Base-by-base conservation (phyloP, 1,284 basidiomycete genomes). In the Malassezia obtusa region DNA sequence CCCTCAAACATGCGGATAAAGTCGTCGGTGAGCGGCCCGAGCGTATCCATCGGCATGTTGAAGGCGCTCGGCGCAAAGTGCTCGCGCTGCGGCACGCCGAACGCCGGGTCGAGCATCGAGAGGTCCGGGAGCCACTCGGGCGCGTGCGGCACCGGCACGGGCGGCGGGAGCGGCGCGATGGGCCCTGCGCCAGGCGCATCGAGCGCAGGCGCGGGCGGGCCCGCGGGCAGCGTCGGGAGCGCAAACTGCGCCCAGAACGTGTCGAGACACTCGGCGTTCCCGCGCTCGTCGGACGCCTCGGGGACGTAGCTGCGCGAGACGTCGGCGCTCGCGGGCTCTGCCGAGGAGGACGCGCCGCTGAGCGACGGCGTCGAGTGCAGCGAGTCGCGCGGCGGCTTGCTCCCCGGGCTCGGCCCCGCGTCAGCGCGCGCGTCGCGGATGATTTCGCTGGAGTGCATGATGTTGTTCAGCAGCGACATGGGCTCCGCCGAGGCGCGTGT, bases 191-290 rank as follows among this genome's bases (percentile, higher is more conserved):
- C 7, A 6, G 28, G 28, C 28, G 28, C 28, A 30, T 30, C 28
- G 17, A 17, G 36, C 36, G 17, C 36, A 4, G n/a, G 5, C 4
- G 15, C 10, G 8, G 19, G 5, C 4, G 41, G 41, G 3, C n/a
- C 24, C 6, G 14, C 31, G 9, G 11, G 3, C 28, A 26, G 15
- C 1, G 35, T 33, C 24, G 49, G 33, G 3, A 19, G 28, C 2
- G 43, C 33, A 25, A 54, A 54, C 24, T 43, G 48, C 26, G 46
- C 41, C 52, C 52, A 54, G 26, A 54, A 54, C n/a, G 52, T 54
- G 31, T 54, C 52, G 9, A 51, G 25, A n/a, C n/a, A n/a, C 5
- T 51, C 49, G 2, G 35, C n/a, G 12, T 35, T 24, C n/a, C n/a
- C n/a, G n/a, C n/a, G n/a, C n/a, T n/a, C n/a, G n/a, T n/a, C n/a